Evolutionary conservation across 306 rosid genomes (phyloP), one percentile per base, ranked within the genome.

Genomic region (Astragalus glycyphyllos): DNA sequence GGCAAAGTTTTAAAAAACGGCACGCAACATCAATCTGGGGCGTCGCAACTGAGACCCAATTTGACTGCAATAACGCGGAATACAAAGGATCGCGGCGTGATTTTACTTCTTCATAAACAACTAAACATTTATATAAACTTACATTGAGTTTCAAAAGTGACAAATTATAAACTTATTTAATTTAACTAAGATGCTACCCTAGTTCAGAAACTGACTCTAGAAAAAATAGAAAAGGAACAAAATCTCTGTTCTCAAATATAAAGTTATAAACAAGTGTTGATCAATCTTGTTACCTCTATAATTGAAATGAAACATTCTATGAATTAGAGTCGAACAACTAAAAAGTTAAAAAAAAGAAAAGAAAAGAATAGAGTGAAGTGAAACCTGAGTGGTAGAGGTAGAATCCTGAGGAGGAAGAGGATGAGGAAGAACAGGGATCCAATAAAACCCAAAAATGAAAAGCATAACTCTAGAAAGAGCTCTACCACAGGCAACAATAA

Each of bases 371-470:
- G 13, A 62, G 49, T 17, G 32, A 63, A 63, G n/a, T 11, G 17
- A 1, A 63, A 63, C 69, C 69, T 63, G 68, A 63, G 15, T 17
- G 7, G n/a, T 3, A 6, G 35, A 20, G 12, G 11, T 11, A 14
- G 57, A 48, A 55, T 71, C 82, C 26, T 72, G 68, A 8, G 23
- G 68, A 8, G 23, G 6, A 55, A 20, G 23, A 20, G 50, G 9
- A 7, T 51, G 72, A 72, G 45, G 45, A 41, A 41, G 13, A 78
- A 69, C 88, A 34, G 67, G 37, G 74, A 95, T 91, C 99, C 99
- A 89, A 87, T 89, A 95, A 76, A 95, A 95, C 35, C 97, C 99
- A n/a, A 95, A 66, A 64, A 85, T 32, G 65, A 87, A 86, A 31
- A 95, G 88, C 86, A 95, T 53, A 53, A n/a, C n/a, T 65, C 99